These are phyloP conservation scores for Peronospora farinosa DNA, from an alignment of 352 stramenopile genomes.

Conservation along the genomic window DNA sequence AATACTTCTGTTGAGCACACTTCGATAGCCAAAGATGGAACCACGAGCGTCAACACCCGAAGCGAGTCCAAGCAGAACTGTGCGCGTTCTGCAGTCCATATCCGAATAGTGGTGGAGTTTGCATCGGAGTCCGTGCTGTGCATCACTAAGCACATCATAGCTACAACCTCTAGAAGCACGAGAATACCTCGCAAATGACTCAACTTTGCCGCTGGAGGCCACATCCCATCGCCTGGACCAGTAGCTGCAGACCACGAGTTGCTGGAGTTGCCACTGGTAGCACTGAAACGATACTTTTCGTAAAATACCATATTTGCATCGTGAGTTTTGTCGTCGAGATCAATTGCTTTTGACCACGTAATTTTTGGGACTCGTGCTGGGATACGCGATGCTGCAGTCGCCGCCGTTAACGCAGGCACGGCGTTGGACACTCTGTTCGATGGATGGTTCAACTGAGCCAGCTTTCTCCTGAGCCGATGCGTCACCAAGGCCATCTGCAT, in stretches of 20 bases:
- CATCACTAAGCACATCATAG: constrained; percentile 57
- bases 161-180: constrained; percentile 74
- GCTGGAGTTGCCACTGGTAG: constrained; percentile 32
- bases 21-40: constrained; percentile 59
- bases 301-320: constrained; percentile 81
- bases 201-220: constrained; percentile 63
- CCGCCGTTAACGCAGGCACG: constrained; percentile 41
- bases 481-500: constrained; percentile 74
- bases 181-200: constrained; percentile 65
- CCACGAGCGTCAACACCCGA: constrained; percentile 65
- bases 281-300: constrained; percentile 78
- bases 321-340: constrained; percentile 82
- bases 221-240: constrained; percentile 54
- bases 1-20: constrained; percentile 70
- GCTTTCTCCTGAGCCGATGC: constrained; percentile 54
- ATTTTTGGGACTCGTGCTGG: constrained; percentile 68
- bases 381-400: constrained; percentile 46
- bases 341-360: constrained; percentile 64
- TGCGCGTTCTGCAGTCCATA: constrained; percentile 73
- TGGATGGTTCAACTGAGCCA: constrained; percentile 54
- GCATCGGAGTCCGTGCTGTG: constrained; percentile 52
- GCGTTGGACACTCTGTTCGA: constrained; percentile 38
- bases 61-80: constrained; percentile 78
- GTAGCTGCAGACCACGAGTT: constrained; percentile 54
- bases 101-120: constrained; percentile 41